These are phyloP conservation scores for Pseudomonodictys pantanalensis DNA, from an alignment of 495 filamentous ascomycete species.

Conservation along the genomic window DNA sequence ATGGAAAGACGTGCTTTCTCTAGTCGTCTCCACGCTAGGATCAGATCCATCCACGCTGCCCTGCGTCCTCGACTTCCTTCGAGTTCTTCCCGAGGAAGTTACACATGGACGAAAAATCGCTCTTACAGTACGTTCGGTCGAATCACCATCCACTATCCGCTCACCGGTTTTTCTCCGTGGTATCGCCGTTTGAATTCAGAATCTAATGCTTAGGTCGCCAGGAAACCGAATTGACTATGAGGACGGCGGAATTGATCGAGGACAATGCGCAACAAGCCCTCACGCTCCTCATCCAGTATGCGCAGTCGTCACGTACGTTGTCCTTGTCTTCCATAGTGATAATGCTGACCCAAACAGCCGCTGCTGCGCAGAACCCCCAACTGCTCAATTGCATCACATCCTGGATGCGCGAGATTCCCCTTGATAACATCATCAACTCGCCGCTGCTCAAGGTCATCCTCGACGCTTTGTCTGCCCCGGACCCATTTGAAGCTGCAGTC, in stretches of 20 bases:
- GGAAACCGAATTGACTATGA: constrained; percentile 84
- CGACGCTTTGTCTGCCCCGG: constrained; percentile 67
- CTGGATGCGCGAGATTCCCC: constrained; percentile 88
- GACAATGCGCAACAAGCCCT: constrained; percentile 87
- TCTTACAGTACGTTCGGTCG: constrained; percentile 84
- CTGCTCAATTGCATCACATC: constrained; percentile 93
- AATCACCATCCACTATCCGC: constrained; percentile 49
- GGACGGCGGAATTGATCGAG: constrained; percentile 83
- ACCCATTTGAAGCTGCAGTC: constrained; percentile 82
- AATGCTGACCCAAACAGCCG: constrained; percentile 30
- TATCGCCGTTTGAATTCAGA: constrained; percentile 43
- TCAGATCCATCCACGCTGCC: constrained; percentile 70
- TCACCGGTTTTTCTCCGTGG: constrained; percentile 45
- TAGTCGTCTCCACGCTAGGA: constrained; percentile 75
- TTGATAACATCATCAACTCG: constrained; percentile 78
- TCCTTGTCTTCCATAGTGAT: not conserved
- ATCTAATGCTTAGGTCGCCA: constrained; percentile 53
- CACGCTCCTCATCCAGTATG: constrained; percentile 78
- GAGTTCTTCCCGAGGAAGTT: constrained; percentile 96
- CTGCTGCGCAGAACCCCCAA: constrained; percentile 81
- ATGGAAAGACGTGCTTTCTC: constrained; percentile 90
- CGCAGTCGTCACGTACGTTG: constrained; percentile 79
- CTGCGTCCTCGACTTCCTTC: constrained; percentile 90
- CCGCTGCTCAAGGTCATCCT: constrained; percentile 79
- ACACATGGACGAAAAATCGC: constrained; percentile 98